A percentile compares a stretch with the other conserved stretches of the same genome.
These are phyloP conservation scores for Cercospora janseana DNA, from an alignment of 2,329 filamentous ascomycete species.

Conservation along the genomic window DNA sequence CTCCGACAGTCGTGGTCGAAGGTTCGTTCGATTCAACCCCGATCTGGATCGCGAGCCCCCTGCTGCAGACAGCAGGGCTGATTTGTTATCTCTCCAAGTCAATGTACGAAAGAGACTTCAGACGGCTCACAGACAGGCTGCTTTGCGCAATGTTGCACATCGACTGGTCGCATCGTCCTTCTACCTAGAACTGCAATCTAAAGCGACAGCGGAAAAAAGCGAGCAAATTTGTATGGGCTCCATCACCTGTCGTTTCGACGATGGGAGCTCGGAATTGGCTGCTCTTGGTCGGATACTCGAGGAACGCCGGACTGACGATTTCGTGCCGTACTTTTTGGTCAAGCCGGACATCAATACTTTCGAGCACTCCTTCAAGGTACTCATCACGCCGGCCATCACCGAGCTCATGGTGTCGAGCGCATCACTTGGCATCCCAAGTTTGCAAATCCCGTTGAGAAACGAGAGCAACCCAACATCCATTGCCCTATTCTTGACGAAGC, in stretches of 20 bases:
- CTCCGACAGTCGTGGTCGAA: conserved; percentile 28
- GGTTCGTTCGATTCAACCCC: conserved; percentile 40
- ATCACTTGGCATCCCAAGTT: conserved; percentile 35
- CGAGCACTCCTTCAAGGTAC: conserved; percentile 30
- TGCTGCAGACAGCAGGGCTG: conserved; percentile 38
- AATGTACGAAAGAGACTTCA: conserved; percentile 36
- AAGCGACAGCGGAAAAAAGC: conserved; percentile 34
- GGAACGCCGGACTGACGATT: conserved; percentile 29
- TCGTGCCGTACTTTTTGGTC: conserved; percentile 39
- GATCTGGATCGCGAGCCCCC: conserved; percentile 36
- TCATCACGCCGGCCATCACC: conserved; percentile 30
- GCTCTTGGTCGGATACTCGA: conserved; percentile 35
- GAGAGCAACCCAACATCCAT: conserved; percentile 36
- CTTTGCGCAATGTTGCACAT: conserved; percentile 37
- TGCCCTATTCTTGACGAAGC: conserved; percentile 35
- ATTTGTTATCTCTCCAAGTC: conserved; percentile 35
- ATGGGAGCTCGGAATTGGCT: conserved; percentile 35
- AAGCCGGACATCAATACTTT: conserved; percentile 27
- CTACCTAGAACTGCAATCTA: conserved; percentile 39
- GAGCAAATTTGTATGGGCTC: conserved; percentile 35
- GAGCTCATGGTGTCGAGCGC: conserved; percentile 33
- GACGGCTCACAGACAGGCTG: conserved; percentile 32
- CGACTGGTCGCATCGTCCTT: conserved; percentile 41
- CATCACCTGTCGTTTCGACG: conserved; percentile 38
- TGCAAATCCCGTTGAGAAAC: conserved; percentile 36